These are phyloP conservation scores for Neurospora sp. DNA, from an alignment of 2,329 filamentous ascomycete species.

Conservation along the genomic window DNA sequence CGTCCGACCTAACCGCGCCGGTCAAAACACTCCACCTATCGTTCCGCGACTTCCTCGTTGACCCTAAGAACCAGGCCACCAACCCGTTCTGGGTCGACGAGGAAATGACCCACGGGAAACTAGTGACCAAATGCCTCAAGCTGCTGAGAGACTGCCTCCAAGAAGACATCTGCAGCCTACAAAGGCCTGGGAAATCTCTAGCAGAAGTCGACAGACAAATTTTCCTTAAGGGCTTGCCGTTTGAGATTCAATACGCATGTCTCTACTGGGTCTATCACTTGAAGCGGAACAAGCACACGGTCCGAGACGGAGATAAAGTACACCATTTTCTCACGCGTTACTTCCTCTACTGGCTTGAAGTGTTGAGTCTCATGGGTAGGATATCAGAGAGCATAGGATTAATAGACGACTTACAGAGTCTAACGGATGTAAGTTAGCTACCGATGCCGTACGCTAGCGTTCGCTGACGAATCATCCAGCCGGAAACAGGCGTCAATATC, in stretches of 20 bases:
- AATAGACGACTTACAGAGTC: too few relatives aligned
- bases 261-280: conserved; percentile 25
- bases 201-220: conserved; percentile 13
- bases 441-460: too few relatives aligned
- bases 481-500: too few relatives aligned
- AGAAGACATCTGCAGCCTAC: conserved; percentile 25
- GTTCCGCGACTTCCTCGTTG: conserved; percentile 28
- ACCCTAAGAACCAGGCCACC: conserved; percentile 15
- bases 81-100: conserved; percentile 28
- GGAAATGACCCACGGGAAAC: conserved; percentile 19
- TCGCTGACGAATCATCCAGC: too few relatives aligned
- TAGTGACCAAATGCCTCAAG: conserved; percentile 25
- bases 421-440: too few relatives aligned
- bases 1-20: conserved; percentile 12
- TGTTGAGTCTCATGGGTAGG: conserved; percentile 24
- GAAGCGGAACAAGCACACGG: conserved; percentile 16
- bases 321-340: conserved; percentile 27
- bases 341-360: conserved; percentile 33
- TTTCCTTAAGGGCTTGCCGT: conserved; percentile 18
- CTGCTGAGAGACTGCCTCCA: conserved; percentile 23
- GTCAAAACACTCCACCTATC: conserved; percentile 25
- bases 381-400: conserved; percentile 6
- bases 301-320: conserved; percentile 19
- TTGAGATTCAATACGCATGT: conserved; percentile 28
- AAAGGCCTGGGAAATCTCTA: conserved; percentile 15